Evolutionary conservation across 495 filamentous ascomycete species (phyloP), one percentile per base, ranked within the genome.

Genomic region (Coniosporium apollinis): DNA sequence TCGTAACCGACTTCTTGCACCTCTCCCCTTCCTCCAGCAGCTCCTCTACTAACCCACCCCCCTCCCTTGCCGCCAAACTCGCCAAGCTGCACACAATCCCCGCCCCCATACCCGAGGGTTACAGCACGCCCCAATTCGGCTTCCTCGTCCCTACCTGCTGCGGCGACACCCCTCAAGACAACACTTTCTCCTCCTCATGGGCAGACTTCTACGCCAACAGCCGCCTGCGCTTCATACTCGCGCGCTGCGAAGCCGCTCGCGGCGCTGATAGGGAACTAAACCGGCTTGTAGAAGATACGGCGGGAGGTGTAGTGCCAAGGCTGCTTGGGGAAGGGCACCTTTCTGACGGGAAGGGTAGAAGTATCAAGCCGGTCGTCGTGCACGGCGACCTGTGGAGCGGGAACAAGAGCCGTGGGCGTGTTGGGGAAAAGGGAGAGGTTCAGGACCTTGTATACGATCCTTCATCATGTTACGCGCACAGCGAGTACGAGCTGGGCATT

Each of bases 371-470:
- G 0, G 84, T 87, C 4, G 65, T 91, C 13, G 68, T 92, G 17
- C 86, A 94, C 54, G 85, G 86, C 11, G 87, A 94, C 62, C 46
- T 94, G 25, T 96, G 86, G 86, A 76, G 70, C 47, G 86, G 86
- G 1, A 96, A 96, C 53, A 67, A 72, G 17, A 73, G 71, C n/a
- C 45, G 62, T 4, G 84, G 77, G 1, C 57, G 56, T 30, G 76
- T 87, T 43, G 67, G 62, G 0, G 70, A 57, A 0, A 45, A 39
- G n/a, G 68, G 62, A 4, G 66, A 59, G 4, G 59, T 60, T 0
- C 79, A 85, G 38, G 85, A 86, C 43, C 74, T 94, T 8, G 70
- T 92, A 3, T 94, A 76, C 58, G 86, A 94, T 57, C 74, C 84
- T 15, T 73, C 72, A 11, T 64, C 70, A 25, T 75, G 73, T 36